These are phyloP conservation scores for Fusarium longipes DNA, from an alignment of 2,329 filamentous ascomycete species.

Conservation along the genomic window DNA sequence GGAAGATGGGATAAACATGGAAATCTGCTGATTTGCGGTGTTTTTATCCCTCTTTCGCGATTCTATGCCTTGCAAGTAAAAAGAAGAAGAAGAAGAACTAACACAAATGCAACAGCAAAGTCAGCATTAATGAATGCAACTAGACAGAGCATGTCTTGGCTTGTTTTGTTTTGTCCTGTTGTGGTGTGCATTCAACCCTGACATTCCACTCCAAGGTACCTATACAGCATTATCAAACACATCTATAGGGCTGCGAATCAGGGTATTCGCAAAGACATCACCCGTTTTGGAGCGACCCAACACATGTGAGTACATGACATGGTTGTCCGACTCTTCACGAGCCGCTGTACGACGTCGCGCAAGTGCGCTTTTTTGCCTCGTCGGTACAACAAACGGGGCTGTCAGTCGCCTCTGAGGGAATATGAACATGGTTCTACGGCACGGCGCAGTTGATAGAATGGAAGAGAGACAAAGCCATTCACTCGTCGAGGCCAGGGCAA, in stretches of 20 bases:
- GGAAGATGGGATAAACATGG: conserved; percentile 29
- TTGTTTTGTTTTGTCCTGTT: conserved; percentile 1
- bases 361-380: conserved; percentile 29
- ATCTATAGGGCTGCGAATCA: conserved; percentile 39
- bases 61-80: conserved; percentile 9
- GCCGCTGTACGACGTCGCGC: conserved; percentile 41
- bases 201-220: conserved; percentile 11
- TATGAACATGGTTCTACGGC: conserved; percentile 36
- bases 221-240: conserved; percentile 10
- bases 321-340: conserved; percentile 31
- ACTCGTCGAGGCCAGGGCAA: conserved; percentile 39
- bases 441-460: conserved; percentile 8
- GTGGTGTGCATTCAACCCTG: conserved; percentile 35
- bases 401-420: conserved; percentile 20
- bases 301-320: not conserved
- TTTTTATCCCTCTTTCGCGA: conserved; percentile 18
- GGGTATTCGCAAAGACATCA: conserved; percentile 5
- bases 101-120: not conserved
- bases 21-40: conserved; percentile 24
- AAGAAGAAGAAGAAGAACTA: too few relatives aligned
- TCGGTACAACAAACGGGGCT: conserved; percentile 16
- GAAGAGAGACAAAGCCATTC: conserved; percentile 43
- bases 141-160: too few relatives aligned
- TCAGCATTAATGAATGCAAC: too few relatives aligned
- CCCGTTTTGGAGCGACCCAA: not conserved